Conservation (phyloP, 352 stramenopile genomes). For the Phytopythium helicoides region DNA sequence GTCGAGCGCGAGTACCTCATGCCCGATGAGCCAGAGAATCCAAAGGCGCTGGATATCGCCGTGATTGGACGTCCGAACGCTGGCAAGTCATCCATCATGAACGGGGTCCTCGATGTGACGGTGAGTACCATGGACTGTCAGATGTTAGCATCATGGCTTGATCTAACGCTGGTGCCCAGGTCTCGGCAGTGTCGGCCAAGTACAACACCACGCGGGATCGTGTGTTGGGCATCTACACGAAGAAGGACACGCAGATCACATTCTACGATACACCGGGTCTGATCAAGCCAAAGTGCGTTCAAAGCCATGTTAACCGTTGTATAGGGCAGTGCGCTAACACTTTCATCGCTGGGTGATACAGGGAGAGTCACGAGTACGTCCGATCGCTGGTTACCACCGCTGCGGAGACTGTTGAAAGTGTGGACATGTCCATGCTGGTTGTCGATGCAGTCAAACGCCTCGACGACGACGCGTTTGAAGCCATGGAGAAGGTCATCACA, state of each 20-base stretch:
- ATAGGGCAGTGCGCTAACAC: too few species aligned
- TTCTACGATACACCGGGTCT: constrained; percentile 88
- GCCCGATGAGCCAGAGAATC: constrained; percentile 63
- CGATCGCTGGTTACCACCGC: constrained; percentile 76
- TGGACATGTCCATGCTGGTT: constrained; percentile 86
- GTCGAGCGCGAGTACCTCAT: constrained; percentile 71
- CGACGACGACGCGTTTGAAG: constrained; percentile 72
- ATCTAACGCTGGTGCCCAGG: constrained; percentile 12
- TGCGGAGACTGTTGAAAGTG: constrained; percentile 70
- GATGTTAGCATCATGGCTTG: not conserved
- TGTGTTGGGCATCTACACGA: constrained; percentile 74
- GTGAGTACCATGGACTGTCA: constrained; percentile 16
- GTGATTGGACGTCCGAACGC: constrained; percentile 87
- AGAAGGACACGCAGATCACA: constrained; percentile 69
- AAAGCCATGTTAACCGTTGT: too few species aligned
- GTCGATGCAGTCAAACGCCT: constrained; percentile 84
- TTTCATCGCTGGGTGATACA: constrained; percentile 4
- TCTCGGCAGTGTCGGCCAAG: constrained; percentile 85
- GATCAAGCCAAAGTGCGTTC: constrained; percentile 78
- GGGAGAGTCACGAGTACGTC: constrained; percentile 79
- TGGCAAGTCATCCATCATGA: constrained; percentile 87
- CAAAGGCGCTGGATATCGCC: constrained; percentile 69
- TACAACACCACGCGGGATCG: constrained; percentile 87
- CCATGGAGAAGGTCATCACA: constrained; percentile 75
- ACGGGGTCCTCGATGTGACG: constrained; percentile 71